Percentiles rank a stretch among this genome's conserved stretches.
phyloP scores from a whole-genome alignment of 768 basidiomycete genomes.

The Hericium rajendrae region DNA sequence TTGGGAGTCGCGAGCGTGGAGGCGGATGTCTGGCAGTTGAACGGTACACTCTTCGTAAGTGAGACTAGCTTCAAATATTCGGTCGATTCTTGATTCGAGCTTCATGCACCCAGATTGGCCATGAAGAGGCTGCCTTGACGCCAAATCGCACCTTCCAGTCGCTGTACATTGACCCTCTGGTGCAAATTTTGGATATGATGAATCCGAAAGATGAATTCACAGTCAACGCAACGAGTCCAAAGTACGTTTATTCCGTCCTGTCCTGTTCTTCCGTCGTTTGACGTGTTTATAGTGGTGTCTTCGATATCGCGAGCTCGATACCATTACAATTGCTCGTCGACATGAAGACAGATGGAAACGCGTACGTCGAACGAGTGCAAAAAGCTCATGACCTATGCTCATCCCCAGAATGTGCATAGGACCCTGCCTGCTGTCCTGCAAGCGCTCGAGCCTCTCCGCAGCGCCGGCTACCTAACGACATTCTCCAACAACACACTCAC shows the following conservation, averaged over 20 bases:
- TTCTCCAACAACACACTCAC: conserved; percentile 31
- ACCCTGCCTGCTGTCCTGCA: conserved; percentile 35
- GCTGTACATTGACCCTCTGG: conserved; percentile 35
- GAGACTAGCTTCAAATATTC: not conserved
- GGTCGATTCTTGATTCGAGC: not conserved
- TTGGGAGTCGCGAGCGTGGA: conserved; percentile 42
- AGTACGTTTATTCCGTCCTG: conserved; percentile 21
- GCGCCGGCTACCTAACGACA: conserved; percentile 36
- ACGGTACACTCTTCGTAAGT: conserved; percentile 35
- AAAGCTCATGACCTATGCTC: too few relatives aligned
- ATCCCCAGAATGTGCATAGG: conserved; percentile 11
- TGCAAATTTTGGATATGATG: conserved; percentile 29
- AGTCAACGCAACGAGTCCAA: conserved; percentile 28
- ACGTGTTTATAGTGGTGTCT: conserved; percentile 31
- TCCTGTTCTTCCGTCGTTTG: not conserved
- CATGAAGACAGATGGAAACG: conserved; percentile 41
- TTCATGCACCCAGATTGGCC: not conserved
- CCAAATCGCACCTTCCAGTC: conserved; percentile 35
- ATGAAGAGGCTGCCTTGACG: conserved; percentile 25
- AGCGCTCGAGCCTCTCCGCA: conserved; percentile 36
- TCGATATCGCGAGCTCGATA: conserved; percentile 31
- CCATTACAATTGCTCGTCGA: conserved; percentile 41
- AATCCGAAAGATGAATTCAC: conserved; percentile 37
- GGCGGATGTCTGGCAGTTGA: conserved; percentile 41
- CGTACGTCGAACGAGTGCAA: conserved; percentile 21